Conservation (phyloP, 2,329 filamentous ascomycete species). For the Talaromyces sp. region DNA sequence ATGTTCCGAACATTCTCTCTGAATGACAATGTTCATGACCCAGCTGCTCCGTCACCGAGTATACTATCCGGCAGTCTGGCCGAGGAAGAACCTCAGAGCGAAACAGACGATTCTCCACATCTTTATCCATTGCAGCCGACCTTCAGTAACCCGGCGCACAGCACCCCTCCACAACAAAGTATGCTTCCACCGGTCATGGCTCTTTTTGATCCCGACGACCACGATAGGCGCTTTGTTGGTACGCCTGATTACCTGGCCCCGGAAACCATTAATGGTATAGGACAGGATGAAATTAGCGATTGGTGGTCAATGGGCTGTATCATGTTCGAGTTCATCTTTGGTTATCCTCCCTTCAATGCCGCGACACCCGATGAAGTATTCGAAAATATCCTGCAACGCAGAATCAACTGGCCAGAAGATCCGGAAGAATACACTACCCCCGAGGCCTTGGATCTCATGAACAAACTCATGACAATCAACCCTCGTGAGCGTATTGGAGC, state of each 20-base stretch:
- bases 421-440: constrained; percentile 76
- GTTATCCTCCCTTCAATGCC: constrained; percentile 91
- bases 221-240: constrained; percentile 88
- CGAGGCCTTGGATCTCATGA: constrained; percentile 93
- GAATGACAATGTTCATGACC: constrained; percentile 59
- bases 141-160: constrained; percentile 52
- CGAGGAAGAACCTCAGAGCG: constrained; percentile 74
- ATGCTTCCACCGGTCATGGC: constrained; percentile 94
- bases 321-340: constrained; percentile 92
- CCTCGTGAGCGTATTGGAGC: constrained; percentile 80
- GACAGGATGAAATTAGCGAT: constrained; percentile 97
- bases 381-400: constrained; percentile 88
- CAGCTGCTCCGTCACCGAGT: constrained; percentile 40
- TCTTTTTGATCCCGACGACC: constrained; percentile 93
- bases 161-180: constrained; percentile 59
- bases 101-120: constrained; percentile 76
- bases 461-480: constrained; percentile 83
- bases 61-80: constrained; percentile 54
- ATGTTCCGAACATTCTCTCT: constrained; percentile 82
- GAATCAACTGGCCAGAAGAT: constrained; percentile 90
- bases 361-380: constrained; percentile 90
- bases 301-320: constrained; percentile 99
- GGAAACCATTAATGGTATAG: constrained; percentile 92
- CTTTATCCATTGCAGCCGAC: constrained; percentile 66
- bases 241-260: constrained; percentile 97